Evolutionary conservation across 2,329 filamentous ascomycete genomes (phyloP).

Genomic region (Peltaster fructicola): DNA sequence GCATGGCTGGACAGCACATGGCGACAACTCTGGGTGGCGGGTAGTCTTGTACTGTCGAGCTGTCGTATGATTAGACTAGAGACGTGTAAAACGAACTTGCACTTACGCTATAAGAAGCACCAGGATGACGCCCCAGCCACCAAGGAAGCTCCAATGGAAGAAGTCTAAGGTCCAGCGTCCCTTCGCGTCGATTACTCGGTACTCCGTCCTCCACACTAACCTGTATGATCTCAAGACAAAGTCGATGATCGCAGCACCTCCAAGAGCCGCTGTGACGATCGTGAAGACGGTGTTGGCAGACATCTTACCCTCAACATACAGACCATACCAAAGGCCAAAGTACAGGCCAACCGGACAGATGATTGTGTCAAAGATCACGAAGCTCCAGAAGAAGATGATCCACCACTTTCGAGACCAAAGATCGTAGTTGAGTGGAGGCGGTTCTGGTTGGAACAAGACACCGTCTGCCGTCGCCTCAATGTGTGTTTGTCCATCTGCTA

Average conservation of each 20-base stretch:
- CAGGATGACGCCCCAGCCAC: constrained; percentile 39
- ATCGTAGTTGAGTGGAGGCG: constrained; percentile 39
- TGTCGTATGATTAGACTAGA: constrained; percentile 5
- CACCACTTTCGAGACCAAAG: constrained; percentile 35
- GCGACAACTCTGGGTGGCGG: constrained; percentile 36
- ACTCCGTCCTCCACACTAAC: no score
- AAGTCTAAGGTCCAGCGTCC: constrained; percentile 30
- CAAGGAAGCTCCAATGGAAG: constrained; percentile 39
- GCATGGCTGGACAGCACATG: constrained; percentile 34
- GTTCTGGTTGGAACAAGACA: constrained; percentile 20
- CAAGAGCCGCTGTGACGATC: constrained; percentile 36
- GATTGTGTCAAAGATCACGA: constrained; percentile 41
- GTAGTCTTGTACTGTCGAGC: constrained; percentile 28
- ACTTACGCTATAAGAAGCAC: constrained; percentile 35
- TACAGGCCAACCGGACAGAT: constrained; percentile 42
- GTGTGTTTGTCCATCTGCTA: no score
- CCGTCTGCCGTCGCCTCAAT: no score
- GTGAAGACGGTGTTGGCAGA: constrained; percentile 34
- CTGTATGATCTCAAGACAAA: no score
- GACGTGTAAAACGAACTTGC: background rate
- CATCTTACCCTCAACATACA: constrained; percentile 21
- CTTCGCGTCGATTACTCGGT: constrained; percentile 31
- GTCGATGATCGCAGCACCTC: constrained; percentile 36
- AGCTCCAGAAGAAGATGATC: constrained; percentile 40
- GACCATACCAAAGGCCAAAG: constrained; percentile 42